Percentiles rank a stretch among this genome's conserved stretches.
These are phyloP conservation scores for Exserohilum turcica DNA, from an alignment of 2,329 filamentous ascomycete species.

Conservation along the genomic window DNA sequence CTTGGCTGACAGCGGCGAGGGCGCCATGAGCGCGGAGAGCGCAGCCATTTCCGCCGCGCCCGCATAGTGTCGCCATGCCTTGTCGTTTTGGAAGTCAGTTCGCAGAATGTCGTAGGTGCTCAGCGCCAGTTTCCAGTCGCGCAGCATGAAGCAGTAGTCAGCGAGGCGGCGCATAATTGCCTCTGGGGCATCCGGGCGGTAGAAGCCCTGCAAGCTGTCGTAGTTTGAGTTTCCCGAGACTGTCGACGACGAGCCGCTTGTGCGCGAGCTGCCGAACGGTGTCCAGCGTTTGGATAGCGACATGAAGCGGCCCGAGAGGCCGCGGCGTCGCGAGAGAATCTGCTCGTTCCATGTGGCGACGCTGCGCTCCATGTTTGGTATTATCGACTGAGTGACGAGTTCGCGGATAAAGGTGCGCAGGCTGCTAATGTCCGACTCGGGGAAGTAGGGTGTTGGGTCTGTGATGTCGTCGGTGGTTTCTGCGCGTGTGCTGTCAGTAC, in stretches of 20 bases:
- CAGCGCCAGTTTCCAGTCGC: slow-evolving; percentile 91
- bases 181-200: slow-evolving; percentile 81
- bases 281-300: slow-evolving; percentile 90
- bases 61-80: slow-evolving; percentile 95
- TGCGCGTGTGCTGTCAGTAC: slow-evolving; percentile 25
- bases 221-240: slow-evolving; percentile 69
- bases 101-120: slow-evolving; percentile 90
- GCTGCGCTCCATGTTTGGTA: slow-evolving; percentile 94
- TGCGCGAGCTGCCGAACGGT: slow-evolving; percentile 74
- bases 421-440: slow-evolving; percentile 87
- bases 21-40: slow-evolving; percentile 78
- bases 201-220: slow-evolving; percentile 77
- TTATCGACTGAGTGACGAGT: slow-evolving; percentile 90
- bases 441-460: slow-evolving; percentile 77
- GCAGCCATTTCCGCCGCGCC: slow-evolving; percentile 95
- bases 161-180: slow-evolving; percentile 91
- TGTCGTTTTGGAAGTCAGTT: slow-evolving; percentile 89
- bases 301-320: slow-evolving; percentile 91
- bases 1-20: slow-evolving; percentile 73
- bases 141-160: slow-evolving; percentile 95
- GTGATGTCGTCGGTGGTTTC: slow-evolving; percentile 73
- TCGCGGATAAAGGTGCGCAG: slow-evolving; percentile 90
- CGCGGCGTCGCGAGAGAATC: slow-evolving; percentile 85
- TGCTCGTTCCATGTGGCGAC: slow-evolving; percentile 96
- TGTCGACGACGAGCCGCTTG: slow-evolving; percentile 58